These are phyloP conservation scores for Guyanaporus albipodus DNA, from an alignment of 768 basidiomycete species.

Conservation along the genomic window DNA sequence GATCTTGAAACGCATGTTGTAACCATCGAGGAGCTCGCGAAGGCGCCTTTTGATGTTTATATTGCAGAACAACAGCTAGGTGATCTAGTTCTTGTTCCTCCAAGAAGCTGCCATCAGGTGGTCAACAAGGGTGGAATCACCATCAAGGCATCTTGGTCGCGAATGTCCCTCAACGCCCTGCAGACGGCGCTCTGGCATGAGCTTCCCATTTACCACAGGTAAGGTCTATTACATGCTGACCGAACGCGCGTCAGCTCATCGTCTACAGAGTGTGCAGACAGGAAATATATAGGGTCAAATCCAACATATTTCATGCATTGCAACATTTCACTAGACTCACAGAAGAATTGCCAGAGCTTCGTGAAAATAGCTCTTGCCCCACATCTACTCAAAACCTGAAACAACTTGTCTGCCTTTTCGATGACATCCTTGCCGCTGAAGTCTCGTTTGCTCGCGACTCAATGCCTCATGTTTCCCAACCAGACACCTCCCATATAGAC, in stretches of 20 bases:
- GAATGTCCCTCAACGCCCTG: conserved; percentile 70
- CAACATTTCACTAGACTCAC: conserved; percentile 28
- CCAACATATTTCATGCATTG: conserved; percentile 55
- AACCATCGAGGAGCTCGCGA: conserved; percentile 56
- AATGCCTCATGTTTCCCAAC: conserved; percentile 30
- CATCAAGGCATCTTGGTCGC: conserved; percentile 82
- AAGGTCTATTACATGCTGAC: conserved; percentile 3
- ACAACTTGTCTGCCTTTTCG: conserved; percentile 44
- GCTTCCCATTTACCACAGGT: conserved; percentile 79
- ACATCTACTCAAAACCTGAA: conserved; percentile 24
- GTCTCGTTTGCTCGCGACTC: conserved; percentile 39
- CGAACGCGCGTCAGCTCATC: not conserved
- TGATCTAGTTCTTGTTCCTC: conserved; percentile 78
- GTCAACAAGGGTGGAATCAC: conserved; percentile 78
- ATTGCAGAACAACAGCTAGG: conserved; percentile 70
- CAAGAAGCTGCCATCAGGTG: conserved; percentile 80
- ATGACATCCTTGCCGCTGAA: conserved; percentile 42
- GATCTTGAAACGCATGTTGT: conserved; percentile 73
- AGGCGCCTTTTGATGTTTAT: conserved; percentile 66
- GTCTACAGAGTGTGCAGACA: conserved; percentile 65
- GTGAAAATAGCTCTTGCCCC: not conserved
- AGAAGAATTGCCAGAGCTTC: conserved; percentile 6
- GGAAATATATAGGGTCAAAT: conserved; percentile 75
- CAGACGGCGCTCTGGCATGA: conserved; percentile 63
- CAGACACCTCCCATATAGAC: conserved; percentile 18